Conservation (phyloP, 2,329 filamentous ascomycete species). For the Pestalotiopsis sp. region DNA sequence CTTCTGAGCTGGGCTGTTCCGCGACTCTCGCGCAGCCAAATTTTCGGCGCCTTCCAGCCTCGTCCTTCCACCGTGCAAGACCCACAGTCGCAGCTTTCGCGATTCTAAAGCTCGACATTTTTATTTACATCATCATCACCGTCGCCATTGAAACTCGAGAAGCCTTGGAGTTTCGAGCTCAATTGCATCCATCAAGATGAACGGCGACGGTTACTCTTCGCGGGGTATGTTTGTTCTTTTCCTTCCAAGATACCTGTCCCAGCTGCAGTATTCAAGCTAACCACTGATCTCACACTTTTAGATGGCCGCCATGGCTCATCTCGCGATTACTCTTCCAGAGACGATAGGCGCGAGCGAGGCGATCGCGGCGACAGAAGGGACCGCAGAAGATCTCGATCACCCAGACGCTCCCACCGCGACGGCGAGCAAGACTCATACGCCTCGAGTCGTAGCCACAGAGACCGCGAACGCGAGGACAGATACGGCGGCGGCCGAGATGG, state of each 20-base stretch:
- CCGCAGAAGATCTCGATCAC: slow-evolving; percentile 55
- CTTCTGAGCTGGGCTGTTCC: neutral
- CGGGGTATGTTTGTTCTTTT: slow-evolving; percentile 61
- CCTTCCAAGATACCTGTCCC: slow-evolving; percentile 4
- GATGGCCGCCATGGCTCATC: slow-evolving; percentile 55
- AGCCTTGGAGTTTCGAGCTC: neutral
- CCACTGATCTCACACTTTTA: slow-evolving; percentile 18
- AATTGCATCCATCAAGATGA: slow-evolving; percentile 58
- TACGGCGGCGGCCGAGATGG: slow-evolving; percentile 68
- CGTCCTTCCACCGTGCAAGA: slow-evolving; percentile 21
- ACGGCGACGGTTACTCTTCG: slow-evolving; percentile 81
- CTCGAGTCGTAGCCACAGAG: slow-evolving; percentile 88
- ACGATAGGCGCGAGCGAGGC: slow-evolving; percentile 41
- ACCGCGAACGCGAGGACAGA: slow-evolving; percentile 90
- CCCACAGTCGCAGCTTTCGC: slow-evolving; percentile 30
- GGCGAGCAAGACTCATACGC: slow-evolving; percentile 78
- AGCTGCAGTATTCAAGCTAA: slow-evolving; percentile 16
- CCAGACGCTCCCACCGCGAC: slow-evolving; percentile 70
- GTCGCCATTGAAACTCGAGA: slow-evolving; percentile 1
- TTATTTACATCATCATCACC: slow-evolving; percentile 12
- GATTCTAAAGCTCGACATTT: slow-evolving; percentile 18
- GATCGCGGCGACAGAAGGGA: slow-evolving; percentile 49
- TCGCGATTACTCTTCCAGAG: slow-evolving; percentile 57
- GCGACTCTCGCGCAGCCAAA: slow-evolving; percentile 23
- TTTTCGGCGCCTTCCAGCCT: slow-evolving; percentile 32